A percentile compares a stretch with the other conserved stretches of the same genome.
These are phyloP conservation scores for Lepidopterella palustris DNA, from an alignment of 495 filamentous ascomycete genomes.

Conservation along the genomic window DNA sequence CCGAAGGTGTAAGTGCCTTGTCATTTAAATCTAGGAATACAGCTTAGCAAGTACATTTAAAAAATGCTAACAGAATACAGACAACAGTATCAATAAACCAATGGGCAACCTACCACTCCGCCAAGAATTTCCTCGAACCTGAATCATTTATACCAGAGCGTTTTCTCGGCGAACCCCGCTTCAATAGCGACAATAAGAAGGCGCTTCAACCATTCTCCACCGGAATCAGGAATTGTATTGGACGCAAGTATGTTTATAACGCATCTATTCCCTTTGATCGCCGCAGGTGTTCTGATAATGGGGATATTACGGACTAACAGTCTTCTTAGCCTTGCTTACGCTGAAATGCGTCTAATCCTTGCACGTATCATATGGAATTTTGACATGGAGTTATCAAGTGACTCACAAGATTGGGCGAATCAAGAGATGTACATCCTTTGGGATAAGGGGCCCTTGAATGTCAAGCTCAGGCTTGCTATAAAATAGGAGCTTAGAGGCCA, in stretches of 20 bases:
- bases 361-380: conserved; percentile 30
- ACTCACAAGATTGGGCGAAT: conserved; percentile 34
- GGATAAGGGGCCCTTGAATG: conserved; percentile 39
- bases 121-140: conserved; percentile 16
- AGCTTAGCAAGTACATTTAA: no score
- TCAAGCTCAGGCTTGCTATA: conserved; percentile 6
- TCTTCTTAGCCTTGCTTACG: conserved; percentile 19
- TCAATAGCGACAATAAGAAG: conserved; percentile 11
- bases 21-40: no score
- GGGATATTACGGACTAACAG: neutral
- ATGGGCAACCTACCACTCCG: conserved; percentile 19
- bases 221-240: conserved; percentile 11
- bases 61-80: conserved; percentile 13
- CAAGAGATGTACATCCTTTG: conserved; percentile 38
- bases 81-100: conserved; percentile 8
- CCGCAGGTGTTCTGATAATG: neutral
- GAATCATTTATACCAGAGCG: conserved; percentile 19
- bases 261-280: neutral
- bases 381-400: conserved; percentile 25
- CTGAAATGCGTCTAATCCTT: conserved; percentile 32
- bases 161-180: conserved; percentile 16
- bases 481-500: no score
- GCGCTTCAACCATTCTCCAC: conserved; percentile 19
- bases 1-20: conserved; percentile 15
- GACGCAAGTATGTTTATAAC: conserved; percentile 1